phyloP scores from a whole-genome alignment of 2,329 filamentous ascomycete genomes.

The Didymellaceae sp. region DNA sequence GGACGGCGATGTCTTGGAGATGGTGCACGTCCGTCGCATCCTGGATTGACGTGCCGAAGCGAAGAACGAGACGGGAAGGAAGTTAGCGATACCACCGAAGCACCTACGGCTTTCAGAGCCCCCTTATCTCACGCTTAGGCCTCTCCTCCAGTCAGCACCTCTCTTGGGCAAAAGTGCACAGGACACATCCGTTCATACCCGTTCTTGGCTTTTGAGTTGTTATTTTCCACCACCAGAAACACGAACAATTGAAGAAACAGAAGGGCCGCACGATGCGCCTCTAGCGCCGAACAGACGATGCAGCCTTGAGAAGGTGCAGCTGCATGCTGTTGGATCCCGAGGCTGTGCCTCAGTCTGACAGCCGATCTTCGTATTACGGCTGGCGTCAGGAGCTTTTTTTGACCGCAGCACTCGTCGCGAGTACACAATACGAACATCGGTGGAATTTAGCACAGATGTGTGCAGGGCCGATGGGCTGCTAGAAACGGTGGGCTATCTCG shows the following conservation, averaged over 20 bases:
- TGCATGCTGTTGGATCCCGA: constrained; percentile 30
- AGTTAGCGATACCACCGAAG: constrained; percentile 1
- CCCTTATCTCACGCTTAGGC: constrained; percentile 1
- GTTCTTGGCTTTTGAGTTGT: constrained; percentile 30
- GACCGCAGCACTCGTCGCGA: constrained; percentile 12
- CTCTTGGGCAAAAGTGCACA: background rate
- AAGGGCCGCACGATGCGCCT: constrained; percentile 33
- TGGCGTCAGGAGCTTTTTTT: constrained; percentile 29
- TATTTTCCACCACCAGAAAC: constrained; percentile 17
- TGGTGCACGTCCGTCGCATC: constrained; percentile 7
- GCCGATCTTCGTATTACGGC: constrained; percentile 29
- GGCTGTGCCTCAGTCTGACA: constrained; percentile 26
- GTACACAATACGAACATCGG: constrained; percentile 24
- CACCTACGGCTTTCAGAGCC: constrained; percentile 2
- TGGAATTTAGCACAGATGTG: constrained; percentile 7
- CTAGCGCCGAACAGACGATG: constrained; percentile 34
- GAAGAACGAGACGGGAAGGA: constrained; percentile 11
- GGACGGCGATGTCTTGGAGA: constrained; percentile 13
- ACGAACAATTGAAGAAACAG: constrained; percentile 34
- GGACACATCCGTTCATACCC: constrained; percentile 19
- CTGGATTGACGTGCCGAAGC: constrained; percentile 8
- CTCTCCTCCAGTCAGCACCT: background rate
- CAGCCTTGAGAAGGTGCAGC: constrained; percentile 21
- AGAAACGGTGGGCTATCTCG: constrained; percentile 20
- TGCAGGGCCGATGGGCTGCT: background rate